These are phyloP conservation scores for Pisolithus thermaeus DNA, from an alignment of 1,284 basidiomycete genomes.

Conservation along the genomic window DNA sequence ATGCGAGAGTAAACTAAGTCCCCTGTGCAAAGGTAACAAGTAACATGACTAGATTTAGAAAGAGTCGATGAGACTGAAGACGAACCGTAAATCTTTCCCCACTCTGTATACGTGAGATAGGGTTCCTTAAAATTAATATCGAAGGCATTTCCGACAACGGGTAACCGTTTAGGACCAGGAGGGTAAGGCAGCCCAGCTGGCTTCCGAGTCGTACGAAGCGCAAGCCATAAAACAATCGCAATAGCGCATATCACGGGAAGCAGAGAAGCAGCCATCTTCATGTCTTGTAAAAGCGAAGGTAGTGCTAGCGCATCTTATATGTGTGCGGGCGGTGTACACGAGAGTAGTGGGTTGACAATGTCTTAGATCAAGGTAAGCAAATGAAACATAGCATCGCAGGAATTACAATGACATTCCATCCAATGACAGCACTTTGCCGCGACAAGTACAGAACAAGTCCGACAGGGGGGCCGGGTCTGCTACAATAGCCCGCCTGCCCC, in stretches of 20 bases:
- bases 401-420: too few relatives aligned
- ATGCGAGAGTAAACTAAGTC: constrained; percentile 3
- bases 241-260: neutral
- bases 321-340: too few relatives aligned
- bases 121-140: constrained; percentile 1
- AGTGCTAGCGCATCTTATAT: too few relatives aligned
- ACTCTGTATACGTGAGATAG: constrained; percentile 4
- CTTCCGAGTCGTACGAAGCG: neutral
- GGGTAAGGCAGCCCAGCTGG: constrained; percentile 1
- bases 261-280: neutral
- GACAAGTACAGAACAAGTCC: too few relatives aligned
- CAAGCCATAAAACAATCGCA: neutral
- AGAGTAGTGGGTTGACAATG: too few relatives aligned
- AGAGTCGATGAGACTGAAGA: neutral
- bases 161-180: constrained; percentile 5
- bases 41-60: too few relatives aligned
- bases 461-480: too few relatives aligned
- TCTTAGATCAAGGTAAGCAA: too few relatives aligned
- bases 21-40: neutral
- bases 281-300: too few relatives aligned
- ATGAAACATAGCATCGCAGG: too few relatives aligned
- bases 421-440: too few relatives aligned
- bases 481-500: too few relatives aligned
- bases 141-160: constrained; percentile 2
- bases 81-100: constrained; percentile 4